Conservation (phyloP, 2,329 filamentous ascomycete genomes). For the Grosmannia serpens region DNA sequence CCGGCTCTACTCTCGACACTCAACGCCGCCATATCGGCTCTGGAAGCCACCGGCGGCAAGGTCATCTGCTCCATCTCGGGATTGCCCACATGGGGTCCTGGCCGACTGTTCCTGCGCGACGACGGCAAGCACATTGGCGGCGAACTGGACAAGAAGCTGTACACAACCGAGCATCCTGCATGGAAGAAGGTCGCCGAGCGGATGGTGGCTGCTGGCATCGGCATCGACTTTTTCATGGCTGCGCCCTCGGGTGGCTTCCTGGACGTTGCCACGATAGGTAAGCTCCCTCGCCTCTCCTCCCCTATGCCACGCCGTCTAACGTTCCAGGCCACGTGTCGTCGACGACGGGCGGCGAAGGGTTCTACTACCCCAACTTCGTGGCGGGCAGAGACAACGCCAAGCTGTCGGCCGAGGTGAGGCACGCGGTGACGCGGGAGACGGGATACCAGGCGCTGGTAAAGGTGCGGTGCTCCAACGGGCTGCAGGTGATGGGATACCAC, state of each 20-base stretch:
- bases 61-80: constrained; percentile 77
- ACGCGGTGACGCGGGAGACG: constrained; percentile 78
- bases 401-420: constrained; percentile 72
- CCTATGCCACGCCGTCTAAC: too few species aligned
- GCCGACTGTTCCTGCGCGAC: constrained; percentile 73
- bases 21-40: constrained; percentile 70
- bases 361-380: constrained; percentile 95
- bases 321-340: constrained; percentile 61
- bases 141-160: constrained; percentile 84
- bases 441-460: constrained; percentile 97
- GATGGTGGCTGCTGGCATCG: constrained; percentile 77
- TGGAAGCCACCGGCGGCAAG: constrained; percentile 83
- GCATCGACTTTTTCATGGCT: constrained; percentile 89
- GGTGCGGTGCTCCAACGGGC: constrained; percentile 90
- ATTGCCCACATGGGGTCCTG: constrained; percentile 87
- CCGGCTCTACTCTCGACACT: constrained; percentile 76
- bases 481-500: constrained; percentile 89
- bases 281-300: too few species aligned
- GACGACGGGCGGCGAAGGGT: constrained; percentile 87
- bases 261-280: constrained; percentile 71
- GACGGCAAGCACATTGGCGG: constrained; percentile 76
- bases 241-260: constrained; percentile 84
- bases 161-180: constrained; percentile 76
- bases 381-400: constrained; percentile 75
- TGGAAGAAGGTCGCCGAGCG: constrained; percentile 82